Percentiles rank a stretch among this genome's conserved stretches.
Conservation (phyloP, 176 grass and related monocot genomes). For the Poa pratensis region DNA sequence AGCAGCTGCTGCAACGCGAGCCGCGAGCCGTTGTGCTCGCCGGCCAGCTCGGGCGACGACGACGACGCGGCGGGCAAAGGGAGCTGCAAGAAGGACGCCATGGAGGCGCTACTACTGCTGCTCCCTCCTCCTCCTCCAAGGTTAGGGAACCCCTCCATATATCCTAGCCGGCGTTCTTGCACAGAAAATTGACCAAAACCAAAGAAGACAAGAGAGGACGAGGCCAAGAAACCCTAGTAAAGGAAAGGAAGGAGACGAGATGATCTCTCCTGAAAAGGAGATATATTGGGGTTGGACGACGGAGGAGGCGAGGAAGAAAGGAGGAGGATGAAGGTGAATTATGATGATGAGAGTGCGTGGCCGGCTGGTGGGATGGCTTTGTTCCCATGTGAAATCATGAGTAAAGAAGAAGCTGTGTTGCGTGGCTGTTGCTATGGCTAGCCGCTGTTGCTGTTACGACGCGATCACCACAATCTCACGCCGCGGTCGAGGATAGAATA, state of each 20-base stretch:
- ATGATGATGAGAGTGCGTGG: conserved; percentile 42
- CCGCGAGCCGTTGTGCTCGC: conserved; percentile 33
- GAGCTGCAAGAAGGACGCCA: conserved; percentile 61
- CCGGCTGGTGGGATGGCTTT: conserved; percentile 75
- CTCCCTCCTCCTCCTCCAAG: conserved; percentile 47
- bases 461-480: neutral
- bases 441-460: conserved; percentile 6
- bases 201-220: neutral
- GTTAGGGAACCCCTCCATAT: conserved; percentile 47
- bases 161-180: neutral
- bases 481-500: conserved; percentile 24
- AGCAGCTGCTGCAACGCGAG: conserved; percentile 51
- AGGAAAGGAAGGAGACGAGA: conserved; percentile 24
- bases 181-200: neutral
- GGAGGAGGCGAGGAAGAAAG: neutral
- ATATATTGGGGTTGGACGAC: conserved; percentile 15
- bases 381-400: conserved; percentile 89
- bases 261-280: conserved; percentile 26
- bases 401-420: conserved; percentile 49
- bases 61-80: conserved; percentile 40
- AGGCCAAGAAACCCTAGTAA: conserved; percentile 46
- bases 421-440: conserved; percentile 2
- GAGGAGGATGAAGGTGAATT: conserved; percentile 28
- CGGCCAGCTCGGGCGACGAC: conserved; percentile 18
- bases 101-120: conserved; percentile 51